Percentiles rank a stretch among this genome's conserved stretches.
These are phyloP conservation scores for Talaromyces wortmannii DNA, from an alignment of 495 filamentous ascomycete genomes.

Conservation along the genomic window DNA sequence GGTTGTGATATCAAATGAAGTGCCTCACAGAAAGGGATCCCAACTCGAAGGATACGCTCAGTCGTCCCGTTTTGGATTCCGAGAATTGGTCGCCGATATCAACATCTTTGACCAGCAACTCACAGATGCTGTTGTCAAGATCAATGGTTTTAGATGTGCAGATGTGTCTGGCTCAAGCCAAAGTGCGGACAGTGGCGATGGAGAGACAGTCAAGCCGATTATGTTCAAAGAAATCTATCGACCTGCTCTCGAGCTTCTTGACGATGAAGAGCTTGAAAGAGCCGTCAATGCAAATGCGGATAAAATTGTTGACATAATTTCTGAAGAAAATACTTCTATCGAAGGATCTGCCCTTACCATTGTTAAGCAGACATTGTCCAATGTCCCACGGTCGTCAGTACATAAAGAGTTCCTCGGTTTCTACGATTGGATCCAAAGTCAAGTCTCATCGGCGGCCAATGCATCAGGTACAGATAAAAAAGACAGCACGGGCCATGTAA, in stretches of 20 bases:
- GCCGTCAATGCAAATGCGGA: not conserved
- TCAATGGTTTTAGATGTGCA: constrained; percentile 6
- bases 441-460: not conserved
- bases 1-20: constrained; percentile 7
- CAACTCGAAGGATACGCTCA: constrained; percentile 8
- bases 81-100: constrained; percentile 6
- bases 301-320: not conserved
- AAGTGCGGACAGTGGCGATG: not conserved
- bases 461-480: not conserved
- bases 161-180: constrained; percentile 3
- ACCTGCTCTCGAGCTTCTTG: constrained; percentile 2
- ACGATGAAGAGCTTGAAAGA: constrained; percentile 1
- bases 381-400: not conserved
- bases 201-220: not conserved
- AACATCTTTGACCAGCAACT: constrained; percentile 6
- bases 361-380: not conserved
- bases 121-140: not conserved
- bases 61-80: constrained; percentile 10
- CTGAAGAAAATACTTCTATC: not conserved
- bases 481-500: not conserved
- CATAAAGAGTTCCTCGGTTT: not conserved
- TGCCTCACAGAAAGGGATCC: constrained; percentile 1
- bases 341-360: not conserved
- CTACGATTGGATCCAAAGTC: constrained; percentile 6
- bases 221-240: constrained; percentile 3